Conservation (phyloP, 805 yeast genomes). For the Brettanomyces nanus region DNA sequence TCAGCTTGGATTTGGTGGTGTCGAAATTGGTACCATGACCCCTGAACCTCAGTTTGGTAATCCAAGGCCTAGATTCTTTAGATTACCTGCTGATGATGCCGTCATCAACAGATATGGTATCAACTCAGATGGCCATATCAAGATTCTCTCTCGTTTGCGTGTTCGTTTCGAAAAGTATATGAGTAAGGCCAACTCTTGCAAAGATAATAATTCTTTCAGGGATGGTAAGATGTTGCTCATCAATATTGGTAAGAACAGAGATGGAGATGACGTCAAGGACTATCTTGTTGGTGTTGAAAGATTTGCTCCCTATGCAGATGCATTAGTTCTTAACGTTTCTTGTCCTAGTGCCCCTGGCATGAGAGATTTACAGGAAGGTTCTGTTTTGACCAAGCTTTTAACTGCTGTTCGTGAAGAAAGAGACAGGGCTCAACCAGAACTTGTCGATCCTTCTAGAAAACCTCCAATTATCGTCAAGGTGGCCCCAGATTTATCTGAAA, state of each 20-base stretch:
- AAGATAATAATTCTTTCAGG: conserved; percentile 37
- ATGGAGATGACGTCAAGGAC: conserved; percentile 84
- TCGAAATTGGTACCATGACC: conserved; percentile 89
- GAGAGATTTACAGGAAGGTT: conserved; percentile 75
- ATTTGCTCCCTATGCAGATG: conserved; percentile 81
- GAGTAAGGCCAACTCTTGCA: conserved; percentile 1
- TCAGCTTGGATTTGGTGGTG: conserved; percentile 76
- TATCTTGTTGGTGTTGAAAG: conserved; percentile 77
- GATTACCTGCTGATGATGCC: conserved; percentile 78
- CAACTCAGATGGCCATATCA: conserved; percentile 82
- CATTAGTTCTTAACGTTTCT: conserved; percentile 82
- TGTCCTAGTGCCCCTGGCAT: conserved; percentile 96
- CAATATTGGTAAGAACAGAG: conserved; percentile 87
- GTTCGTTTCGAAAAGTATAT: conserved; percentile 46
- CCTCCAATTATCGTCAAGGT: conserved; percentile 88
- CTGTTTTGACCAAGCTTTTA: conserved; percentile 60
- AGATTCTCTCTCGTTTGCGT: conserved; percentile 60
- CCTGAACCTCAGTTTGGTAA: conserved; percentile 93
- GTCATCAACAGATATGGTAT: conserved; percentile 94
- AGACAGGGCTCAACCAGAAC: conserved; percentile 29
- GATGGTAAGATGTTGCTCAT: conserved; percentile 64
- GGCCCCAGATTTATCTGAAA: conserved; percentile 85
- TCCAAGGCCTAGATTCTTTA: conserved; percentile 86
- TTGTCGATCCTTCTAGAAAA: conserved; percentile 30
- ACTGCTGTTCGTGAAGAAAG: conserved; percentile 64